Evolutionary conservation across 352 stramenopile genomes (phyloP).

Genomic region (Phytophthora cactorum): DNA sequence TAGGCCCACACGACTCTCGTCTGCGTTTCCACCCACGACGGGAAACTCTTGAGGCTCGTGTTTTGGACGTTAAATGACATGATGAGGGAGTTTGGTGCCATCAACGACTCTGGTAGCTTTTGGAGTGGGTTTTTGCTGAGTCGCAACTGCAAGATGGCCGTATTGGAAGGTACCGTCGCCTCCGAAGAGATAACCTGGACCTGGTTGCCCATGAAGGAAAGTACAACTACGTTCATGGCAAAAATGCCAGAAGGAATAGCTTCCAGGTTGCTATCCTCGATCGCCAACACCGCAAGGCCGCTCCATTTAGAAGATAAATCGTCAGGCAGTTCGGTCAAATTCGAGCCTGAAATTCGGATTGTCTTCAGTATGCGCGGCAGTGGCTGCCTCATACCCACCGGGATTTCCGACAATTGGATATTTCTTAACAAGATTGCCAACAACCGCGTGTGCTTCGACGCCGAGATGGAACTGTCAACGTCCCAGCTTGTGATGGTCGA

Average conservation of each 20-base stretch:
- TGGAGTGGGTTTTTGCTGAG: not conserved
- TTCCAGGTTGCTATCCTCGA: not conserved
- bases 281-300: not conserved
- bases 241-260: not conserved
- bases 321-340: not conserved
- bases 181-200: not conserved
- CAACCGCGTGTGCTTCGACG: constrained; percentile 1
- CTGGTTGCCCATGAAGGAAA: not conserved
- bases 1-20: not conserved
- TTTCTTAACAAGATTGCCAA: not conserved
- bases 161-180: not conserved
- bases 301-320: not conserved
- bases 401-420: not conserved
- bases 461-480: not conserved
- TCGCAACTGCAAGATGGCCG: not conserved
- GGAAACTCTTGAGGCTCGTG: not conserved
- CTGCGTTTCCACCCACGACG: not conserved
- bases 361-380: not conserved
- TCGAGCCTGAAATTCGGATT: not conserved
- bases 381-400: not conserved
- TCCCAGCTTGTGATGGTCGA: not conserved
- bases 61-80: not conserved
- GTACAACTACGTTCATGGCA: not conserved
- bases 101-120: not conserved
- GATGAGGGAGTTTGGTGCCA: not conserved